phyloP scores from a whole-genome alignment of 495 filamentous ascomycete genomes.

The Terfezia claveryi region DNA sequence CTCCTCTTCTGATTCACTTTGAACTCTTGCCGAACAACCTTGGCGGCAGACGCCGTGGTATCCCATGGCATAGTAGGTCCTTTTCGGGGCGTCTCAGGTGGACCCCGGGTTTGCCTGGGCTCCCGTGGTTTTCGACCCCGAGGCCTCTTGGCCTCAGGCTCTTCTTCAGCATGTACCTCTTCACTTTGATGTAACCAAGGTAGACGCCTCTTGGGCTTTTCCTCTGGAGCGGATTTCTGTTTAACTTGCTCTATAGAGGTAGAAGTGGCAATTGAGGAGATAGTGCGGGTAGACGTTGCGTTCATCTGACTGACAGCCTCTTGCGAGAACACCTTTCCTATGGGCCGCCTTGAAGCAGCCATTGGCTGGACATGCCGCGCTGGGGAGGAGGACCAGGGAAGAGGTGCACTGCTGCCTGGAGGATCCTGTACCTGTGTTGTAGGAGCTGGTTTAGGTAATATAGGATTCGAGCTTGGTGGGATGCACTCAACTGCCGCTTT shows the following conservation, averaged over 20 bases:
- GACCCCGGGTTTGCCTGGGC: not conserved
- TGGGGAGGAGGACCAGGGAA: conserved; percentile 45
- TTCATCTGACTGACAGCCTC: conserved; percentile 23
- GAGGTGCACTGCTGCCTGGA: conserved; percentile 28
- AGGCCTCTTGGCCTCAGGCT: conserved; percentile 18
- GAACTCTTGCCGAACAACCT: conserved; percentile 42
- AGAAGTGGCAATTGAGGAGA: not conserved
- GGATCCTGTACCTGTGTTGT: not conserved
- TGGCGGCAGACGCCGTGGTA: conserved; percentile 55
- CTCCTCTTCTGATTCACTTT: conserved; percentile 35
- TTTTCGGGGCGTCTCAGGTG: conserved; percentile 20
- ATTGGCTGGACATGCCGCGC: conserved; percentile 26
- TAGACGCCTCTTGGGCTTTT: not conserved
- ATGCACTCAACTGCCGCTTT: conserved; percentile 3
- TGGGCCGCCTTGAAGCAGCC: not conserved
- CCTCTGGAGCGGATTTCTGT: not conserved
- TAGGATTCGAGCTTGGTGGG: not conserved
- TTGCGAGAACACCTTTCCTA: not conserved
- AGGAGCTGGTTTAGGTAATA: conserved; percentile 5
- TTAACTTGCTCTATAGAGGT: not conserved
- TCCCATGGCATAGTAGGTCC: conserved; percentile 41
- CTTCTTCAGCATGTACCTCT: conserved; percentile 9
- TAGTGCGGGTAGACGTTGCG: conserved; percentile 29
- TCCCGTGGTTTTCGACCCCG: conserved; percentile 22
- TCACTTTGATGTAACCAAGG: conserved; percentile 25